Conservation (phyloP, 176 grass and related monocot genomes). For the Dendrocalamus sinicus region DNA sequence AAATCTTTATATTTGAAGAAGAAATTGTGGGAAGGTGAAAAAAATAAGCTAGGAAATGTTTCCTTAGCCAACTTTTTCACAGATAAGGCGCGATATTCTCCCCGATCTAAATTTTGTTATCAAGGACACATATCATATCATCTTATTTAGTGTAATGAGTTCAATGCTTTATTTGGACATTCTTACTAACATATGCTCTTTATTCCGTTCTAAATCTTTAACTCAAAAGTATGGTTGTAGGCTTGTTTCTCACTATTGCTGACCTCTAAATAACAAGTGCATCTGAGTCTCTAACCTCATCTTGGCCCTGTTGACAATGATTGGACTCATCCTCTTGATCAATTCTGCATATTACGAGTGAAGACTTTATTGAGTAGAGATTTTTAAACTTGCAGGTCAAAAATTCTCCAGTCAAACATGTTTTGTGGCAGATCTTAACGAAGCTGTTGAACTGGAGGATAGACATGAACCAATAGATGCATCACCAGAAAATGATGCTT, state of each 20-base stretch:
- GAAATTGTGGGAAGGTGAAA: slow-evolving; percentile 57
- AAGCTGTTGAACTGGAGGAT: slow-evolving; percentile 72
- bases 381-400: slow-evolving; percentile 63
- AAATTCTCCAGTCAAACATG: slow-evolving; percentile 56
- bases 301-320: background rate
- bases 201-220: background rate
- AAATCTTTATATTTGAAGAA: slow-evolving; percentile 68
- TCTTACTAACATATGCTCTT: background rate
- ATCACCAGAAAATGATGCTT: slow-evolving; percentile 48
- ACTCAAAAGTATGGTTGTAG: background rate
- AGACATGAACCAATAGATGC: slow-evolving; percentile 48
- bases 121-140: background rate
- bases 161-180: slow-evolving; percentile 5
- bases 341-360: background rate
- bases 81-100: slow-evolving; percentile 59
- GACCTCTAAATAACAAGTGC: slow-evolving; percentile 9
- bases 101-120: background rate
- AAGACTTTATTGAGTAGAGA: slow-evolving; percentile 31
- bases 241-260: background rate
- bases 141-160: background rate
- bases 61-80: slow-evolving; percentile 13
- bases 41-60: slow-evolving; percentile 60
- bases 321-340: background rate
- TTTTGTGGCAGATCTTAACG: slow-evolving; percentile 64
- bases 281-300: background rate